Conservation (phyloP, 306 rosid genomes). For the Senna siamea region DNA sequence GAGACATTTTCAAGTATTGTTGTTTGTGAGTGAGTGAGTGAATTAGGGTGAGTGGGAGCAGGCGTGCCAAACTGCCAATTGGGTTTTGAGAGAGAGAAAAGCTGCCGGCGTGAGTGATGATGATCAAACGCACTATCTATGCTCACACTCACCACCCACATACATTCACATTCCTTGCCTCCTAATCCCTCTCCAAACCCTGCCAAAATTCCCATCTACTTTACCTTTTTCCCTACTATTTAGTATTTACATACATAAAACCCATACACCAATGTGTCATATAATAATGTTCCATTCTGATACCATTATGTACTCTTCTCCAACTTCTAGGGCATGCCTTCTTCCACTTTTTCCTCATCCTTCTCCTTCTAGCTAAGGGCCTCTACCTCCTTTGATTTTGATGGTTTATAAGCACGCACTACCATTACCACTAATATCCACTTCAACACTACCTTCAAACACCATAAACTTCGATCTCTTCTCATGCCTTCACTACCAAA, state of each 20-base stretch:
- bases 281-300: slow-evolving; percentile 29
- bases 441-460: too few relatives aligned
- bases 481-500: background rate
- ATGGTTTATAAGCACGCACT: slow-evolving; percentile 32
- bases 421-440: too few relatives aligned
- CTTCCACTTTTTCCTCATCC: slow-evolving; percentile 30
- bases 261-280: slow-evolving; percentile 25
- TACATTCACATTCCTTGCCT: slow-evolving; percentile 53
- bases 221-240: slow-evolving; percentile 31
- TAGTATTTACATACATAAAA: background rate
- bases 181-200: slow-evolving; percentile 65
- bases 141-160: too few relatives aligned
- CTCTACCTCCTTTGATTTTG: slow-evolving; percentile 20
- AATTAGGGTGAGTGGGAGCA: slow-evolving; percentile 94
- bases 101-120: slow-evolving; percentile 96
- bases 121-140: slow-evolving; percentile 77
- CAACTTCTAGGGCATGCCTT: slow-evolving; percentile 59
- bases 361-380: too few relatives aligned
- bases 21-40: background rate
- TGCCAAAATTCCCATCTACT: slow-evolving; percentile 49
- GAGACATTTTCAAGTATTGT: too few relatives aligned
- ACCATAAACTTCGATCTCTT: too few relatives aligned
- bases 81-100: slow-evolving; percentile 57
- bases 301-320: slow-evolving; percentile 44
- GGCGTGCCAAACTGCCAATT: slow-evolving; percentile 84